Conservation (phyloP, 2,329 filamentous ascomycete species). For the Coleophoma crateriformis region DNA sequence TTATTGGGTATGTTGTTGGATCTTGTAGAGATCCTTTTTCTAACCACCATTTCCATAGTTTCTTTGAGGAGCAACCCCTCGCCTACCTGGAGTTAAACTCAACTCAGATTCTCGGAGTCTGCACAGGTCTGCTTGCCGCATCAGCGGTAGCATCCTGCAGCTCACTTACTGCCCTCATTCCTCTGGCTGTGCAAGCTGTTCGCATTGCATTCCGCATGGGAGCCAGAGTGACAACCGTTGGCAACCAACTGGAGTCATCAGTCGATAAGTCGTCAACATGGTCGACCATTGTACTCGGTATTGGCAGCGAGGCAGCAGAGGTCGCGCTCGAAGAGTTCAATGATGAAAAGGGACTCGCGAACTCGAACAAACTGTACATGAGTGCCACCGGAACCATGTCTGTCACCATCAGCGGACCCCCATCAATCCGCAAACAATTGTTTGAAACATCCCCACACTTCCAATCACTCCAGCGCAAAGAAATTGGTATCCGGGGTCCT, state of each 20-base stretch:
- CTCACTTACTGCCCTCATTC: constrained; percentile 22
- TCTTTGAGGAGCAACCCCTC: constrained; percentile 9
- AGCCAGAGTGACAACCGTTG: constrained; percentile 13
- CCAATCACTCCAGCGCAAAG: constrained; percentile 9
- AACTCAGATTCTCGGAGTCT: constrained; percentile 28
- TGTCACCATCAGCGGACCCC: constrained; percentile 17
- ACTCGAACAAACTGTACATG: constrained; percentile 12
- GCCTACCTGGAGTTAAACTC: constrained; percentile 4
- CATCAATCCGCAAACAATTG: constrained; percentile 6
- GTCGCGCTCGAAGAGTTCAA: constrained; percentile 12
- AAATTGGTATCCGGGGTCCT: constrained; percentile 17
- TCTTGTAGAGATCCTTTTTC: neutral
- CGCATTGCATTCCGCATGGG: constrained; percentile 25
- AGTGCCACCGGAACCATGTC: constrained; percentile 11
- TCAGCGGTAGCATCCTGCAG: constrained; percentile 24
- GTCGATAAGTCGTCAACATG: constrained; percentile 9
- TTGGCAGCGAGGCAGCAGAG: constrained; percentile 7
- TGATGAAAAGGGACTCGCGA: constrained; percentile 8
- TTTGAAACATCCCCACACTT: constrained; percentile 9
- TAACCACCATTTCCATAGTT: neutral
- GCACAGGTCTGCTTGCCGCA: constrained; percentile 26
- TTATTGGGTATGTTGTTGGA: constrained; percentile 51
- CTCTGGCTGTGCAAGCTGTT: constrained; percentile 24
- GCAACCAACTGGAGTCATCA: constrained; percentile 20
- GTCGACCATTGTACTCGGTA: constrained; percentile 14